Conservation (phyloP, 2,329 filamentous ascomycete genomes). For the Fusarium keratoplasticum region DNA sequence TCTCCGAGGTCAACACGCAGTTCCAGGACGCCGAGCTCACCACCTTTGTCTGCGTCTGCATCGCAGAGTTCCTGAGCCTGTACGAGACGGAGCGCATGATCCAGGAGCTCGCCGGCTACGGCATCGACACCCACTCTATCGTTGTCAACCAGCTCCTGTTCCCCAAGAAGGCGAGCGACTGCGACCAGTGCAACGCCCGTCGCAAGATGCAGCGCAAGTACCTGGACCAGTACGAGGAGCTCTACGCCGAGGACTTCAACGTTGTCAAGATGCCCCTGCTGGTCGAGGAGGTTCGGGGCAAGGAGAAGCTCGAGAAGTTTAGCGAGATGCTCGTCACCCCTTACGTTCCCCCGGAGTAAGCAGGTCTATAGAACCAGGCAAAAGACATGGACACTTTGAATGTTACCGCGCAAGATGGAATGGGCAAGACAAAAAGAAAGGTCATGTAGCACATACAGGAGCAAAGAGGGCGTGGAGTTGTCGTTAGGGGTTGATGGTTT, state of each 20-base stretch:
- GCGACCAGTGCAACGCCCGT: slow-evolving; percentile 94
- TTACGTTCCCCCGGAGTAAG: slow-evolving; percentile 73
- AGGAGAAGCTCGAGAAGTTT: slow-evolving; percentile 92
- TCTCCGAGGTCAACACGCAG: slow-evolving; percentile 94
- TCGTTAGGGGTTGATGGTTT: slow-evolving; percentile 27
- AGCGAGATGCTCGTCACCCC: slow-evolving; percentile 85
- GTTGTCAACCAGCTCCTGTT: slow-evolving; percentile 98
- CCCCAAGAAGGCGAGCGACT: slow-evolving; percentile 84
- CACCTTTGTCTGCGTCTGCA: slow-evolving; percentile 98
- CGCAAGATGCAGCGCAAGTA: slow-evolving; percentile 99
- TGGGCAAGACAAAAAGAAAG: slow-evolving; percentile 4
- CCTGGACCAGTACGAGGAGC: slow-evolving; percentile 96
- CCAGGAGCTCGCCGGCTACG: slow-evolving; percentile 91
- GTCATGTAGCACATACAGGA: slow-evolving; percentile 18
- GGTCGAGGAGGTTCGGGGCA: slow-evolving; percentile 94
- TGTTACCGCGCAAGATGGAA: slow-evolving; percentile 19
- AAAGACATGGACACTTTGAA: slow-evolving; percentile 5
- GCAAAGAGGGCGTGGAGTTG: slow-evolving; percentile 32
- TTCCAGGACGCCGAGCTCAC: slow-evolving; percentile 97
- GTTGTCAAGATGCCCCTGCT: slow-evolving; percentile 98
- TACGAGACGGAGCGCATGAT: slow-evolving; percentile 99
- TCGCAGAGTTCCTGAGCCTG: slow-evolving; percentile 94
- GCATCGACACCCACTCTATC: slow-evolving; percentile 96
- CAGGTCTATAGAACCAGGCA: slow-evolving; percentile 24
- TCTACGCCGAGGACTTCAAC: slow-evolving; percentile 96